Evolutionary conservation across 768 basidiomycete genomes (phyloP), one percentile per base, ranked within the genome.

Genomic region (Gyrodon lividus): DNA sequence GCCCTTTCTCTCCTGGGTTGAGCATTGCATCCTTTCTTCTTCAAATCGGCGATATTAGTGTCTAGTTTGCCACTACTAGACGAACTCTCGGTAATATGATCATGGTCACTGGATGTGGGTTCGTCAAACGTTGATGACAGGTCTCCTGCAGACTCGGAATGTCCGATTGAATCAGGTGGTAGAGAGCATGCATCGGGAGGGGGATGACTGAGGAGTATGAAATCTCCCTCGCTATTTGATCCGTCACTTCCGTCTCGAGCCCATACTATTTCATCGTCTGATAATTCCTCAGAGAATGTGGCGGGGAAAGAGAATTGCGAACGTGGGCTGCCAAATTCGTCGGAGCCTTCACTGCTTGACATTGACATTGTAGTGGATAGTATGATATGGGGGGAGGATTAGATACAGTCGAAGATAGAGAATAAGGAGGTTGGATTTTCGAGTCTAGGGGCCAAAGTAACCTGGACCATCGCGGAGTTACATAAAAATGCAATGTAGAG

Each of bases 201-300:
- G 20, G 64, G 63, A 13, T 57, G 56, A 9, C 40, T 43, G 0
- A 70, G 54, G 19, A 68, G 20, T n/a, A 68, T 55, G 13, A 56
- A 70, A 22, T 70, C 67, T 12, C 49, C 39, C 39, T 61, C 53
- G 28, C 58, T 46, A 22, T 48, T 17, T 1, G 55, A 41, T 13
- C 40, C 33, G 5, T 45, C 53, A 28, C 23, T 46, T 22, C 43
- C 12, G 13, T 14, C 16, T 12, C 40, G 50, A 0, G 33, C 48
- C 67, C 65, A 67, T 6, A 58, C 34, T 14, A 62, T 47, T 23
- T 62, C 57, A 43, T 69, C 67, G 38, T 64, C 59, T 12, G 37
- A 44, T 17, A 41, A 35, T 8, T n/a, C 4, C 13, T 60, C 52
- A 55, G 58, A 64, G 55, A 46, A 17, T 37, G 38, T 44, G 30